These are phyloP conservation scores for Pharus latifolius DNA, from an alignment of 176 grass and related monocot species.

Conservation along the genomic window DNA sequence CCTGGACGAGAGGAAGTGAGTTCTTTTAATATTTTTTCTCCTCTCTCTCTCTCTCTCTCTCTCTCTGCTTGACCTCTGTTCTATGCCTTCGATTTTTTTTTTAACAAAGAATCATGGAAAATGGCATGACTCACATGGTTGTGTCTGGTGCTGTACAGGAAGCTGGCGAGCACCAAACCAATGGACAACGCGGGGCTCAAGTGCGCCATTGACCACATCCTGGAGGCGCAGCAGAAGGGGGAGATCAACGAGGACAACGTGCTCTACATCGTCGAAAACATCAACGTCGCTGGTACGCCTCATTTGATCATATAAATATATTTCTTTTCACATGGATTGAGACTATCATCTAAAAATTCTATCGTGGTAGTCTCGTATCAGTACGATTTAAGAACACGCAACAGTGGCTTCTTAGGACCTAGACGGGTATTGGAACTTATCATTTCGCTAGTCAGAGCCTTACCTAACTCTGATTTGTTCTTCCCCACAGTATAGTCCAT, in stretches of 20 bases:
- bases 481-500: too few species aligned
- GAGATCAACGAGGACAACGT: conserved; percentile 94
- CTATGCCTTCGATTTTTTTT: neutral
- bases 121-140: conserved; percentile 3
- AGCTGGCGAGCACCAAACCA: conserved; percentile 44
- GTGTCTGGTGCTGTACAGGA: conserved; percentile 29
- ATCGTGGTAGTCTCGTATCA: too few species aligned
- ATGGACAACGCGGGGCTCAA: conserved; percentile 37
- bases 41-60: neutral
- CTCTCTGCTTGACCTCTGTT: neutral
- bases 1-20: conserved; percentile 91
- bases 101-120: neutral
- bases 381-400: too few species aligned
- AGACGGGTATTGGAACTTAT: too few species aligned
- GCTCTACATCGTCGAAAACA: conserved; percentile 92
- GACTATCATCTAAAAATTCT: too few species aligned
- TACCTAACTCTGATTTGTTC: too few species aligned
- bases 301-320: too few species aligned
- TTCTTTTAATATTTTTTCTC: too few species aligned
- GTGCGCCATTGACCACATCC: conserved; percentile 92
- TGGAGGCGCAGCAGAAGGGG: conserved; percentile 75
- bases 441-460: too few species aligned
- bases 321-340: too few species aligned
- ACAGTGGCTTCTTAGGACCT: too few species aligned
- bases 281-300: conserved; percentile 72